Base-by-base conservation (phyloP, 1,139 yeast species). In the Wickerhamiella infanticola region DNA sequence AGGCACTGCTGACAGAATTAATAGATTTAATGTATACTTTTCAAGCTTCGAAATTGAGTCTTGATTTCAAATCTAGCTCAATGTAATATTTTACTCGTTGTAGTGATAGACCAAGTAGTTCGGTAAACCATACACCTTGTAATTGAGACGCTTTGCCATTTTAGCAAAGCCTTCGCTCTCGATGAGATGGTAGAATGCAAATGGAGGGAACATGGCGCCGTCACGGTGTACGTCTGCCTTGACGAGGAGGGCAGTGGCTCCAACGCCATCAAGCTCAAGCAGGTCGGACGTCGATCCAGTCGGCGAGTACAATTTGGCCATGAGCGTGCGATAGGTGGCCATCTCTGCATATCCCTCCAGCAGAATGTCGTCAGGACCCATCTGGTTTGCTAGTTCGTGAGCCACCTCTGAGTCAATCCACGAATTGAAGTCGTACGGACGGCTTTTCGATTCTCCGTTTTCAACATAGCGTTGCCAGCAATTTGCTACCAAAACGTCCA, bases 181-280 rank as follows among this genome's bases (percentile, higher is more conserved):
- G 54, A 90, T 86, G 65, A 90, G 72, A 61, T 90, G 95, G 63
- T 90, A 88, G 69, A 90, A 90, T 50, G 98, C 93, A 75, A 90
- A 90, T 38, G 94, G 83, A 23, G 98, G 98, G 75, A 90, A 90
- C 96, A 88, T 88, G 48, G 97, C 97, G 45, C 98, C 98, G 62
- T 90, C 98, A 62, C 98, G 75, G 65, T 90, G 98, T 48, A 90
- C 98, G 55, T 86, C 96, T 7, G 97, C 95, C 62, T 88, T 85
- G 35, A 90, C 98, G 65, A 90, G 63, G 36, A 94, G 79, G 40
- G 96, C 94, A 31, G 97, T 95, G 36, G 69, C 97, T 47, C 98
- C 98, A 49, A 90, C 97, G 62, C 98, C 98, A 63, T 90, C 98
- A 50, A 90, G 70, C 37, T 77, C 75, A 81, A 88, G 80, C 44